Conservation (phyloP, 2,329 filamentous ascomycete genomes). For the Fusarium lyarnte region DNA sequence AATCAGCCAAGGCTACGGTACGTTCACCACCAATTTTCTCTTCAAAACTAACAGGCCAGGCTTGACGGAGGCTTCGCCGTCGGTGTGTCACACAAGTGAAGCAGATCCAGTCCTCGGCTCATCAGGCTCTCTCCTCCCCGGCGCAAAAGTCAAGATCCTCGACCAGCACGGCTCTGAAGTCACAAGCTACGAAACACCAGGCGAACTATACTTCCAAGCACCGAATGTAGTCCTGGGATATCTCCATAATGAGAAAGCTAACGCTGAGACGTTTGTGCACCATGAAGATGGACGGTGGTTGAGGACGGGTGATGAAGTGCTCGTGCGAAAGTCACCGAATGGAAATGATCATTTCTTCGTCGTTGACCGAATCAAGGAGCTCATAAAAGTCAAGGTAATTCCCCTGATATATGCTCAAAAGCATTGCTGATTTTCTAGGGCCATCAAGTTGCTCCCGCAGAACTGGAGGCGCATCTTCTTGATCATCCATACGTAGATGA, state of each 20-base stretch:
- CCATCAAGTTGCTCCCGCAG: slow-evolving; percentile 80
- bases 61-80: slow-evolving; percentile 77
- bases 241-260: slow-evolving; percentile 85
- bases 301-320: slow-evolving; percentile 85
- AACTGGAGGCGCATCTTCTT: slow-evolving; percentile 79
- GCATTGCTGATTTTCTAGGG: slow-evolving; percentile 57
- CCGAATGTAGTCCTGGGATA: slow-evolving; percentile 86
- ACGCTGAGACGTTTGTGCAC: slow-evolving; percentile 77
- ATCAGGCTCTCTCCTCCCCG: slow-evolving; percentile 73
- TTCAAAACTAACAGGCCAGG: slow-evolving; percentile 52
- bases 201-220: slow-evolving; percentile 81
- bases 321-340: slow-evolving; percentile 68
- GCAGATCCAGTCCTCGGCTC: slow-evolving; percentile 75
- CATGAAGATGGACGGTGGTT: slow-evolving; percentile 74
- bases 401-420: fast-evolving
- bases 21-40: not conserved
- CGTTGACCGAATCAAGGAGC: slow-evolving; percentile 76
- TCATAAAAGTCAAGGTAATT: slow-evolving; percentile 79
- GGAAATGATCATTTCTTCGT: slow-evolving; percentile 86
- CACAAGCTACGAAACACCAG: slow-evolving; percentile 73
- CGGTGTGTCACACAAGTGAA: slow-evolving; percentile 66
- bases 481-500: slow-evolving; percentile 77
- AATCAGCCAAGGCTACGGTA: slow-evolving; percentile 78
- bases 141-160: slow-evolving; percentile 70
- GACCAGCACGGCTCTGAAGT: slow-evolving; percentile 74